Base-by-base conservation (phyloP, 1,139 yeast genomes). In the Maudiozyma humilis region DNA sequence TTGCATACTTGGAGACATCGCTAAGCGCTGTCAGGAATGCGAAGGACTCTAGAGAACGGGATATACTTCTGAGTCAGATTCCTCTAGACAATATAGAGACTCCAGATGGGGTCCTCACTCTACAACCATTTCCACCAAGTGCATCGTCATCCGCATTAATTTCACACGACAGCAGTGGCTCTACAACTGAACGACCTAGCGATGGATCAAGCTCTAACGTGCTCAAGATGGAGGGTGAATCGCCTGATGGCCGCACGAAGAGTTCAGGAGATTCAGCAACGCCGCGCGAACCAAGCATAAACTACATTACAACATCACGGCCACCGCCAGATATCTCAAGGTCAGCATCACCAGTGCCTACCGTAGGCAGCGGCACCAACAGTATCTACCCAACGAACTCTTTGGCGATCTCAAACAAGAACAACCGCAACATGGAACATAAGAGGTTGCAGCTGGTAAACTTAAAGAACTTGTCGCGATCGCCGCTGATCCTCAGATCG, bases 381-480 rank as follows among this genome's bases (percentile, higher is more conserved):
- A 55, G 61, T 40, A 56, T 57, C 8, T 57, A 57, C 41, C 58
- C 62, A 15, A 46, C 55, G 8, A 56, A 56, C 37, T 55, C 59
- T 32, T 47, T 57, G 27, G 19, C 38, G 30, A 35, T 35, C 19
- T 45, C 52, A 12, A 54, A 52, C 19, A 45, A 47, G 18, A 51
- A 47, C 42, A 46, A 44, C 38, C 41, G 46, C 25, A 40, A 45
- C 19, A 36, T 41, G 10, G 31, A 41, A 4, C 44, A 41, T 18
- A 42, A 44, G 45, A 46, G 43, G 33, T 47, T 42, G 46, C 72
- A 3, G 67, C 73, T 17, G 34, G 45, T 50, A 2, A 75, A 73
- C 51, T 76, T 80, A 12, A 73, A 75, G 2, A 72, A 75, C 44
- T 71, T 76, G 7, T 74, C 73, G 46, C 27, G 75, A 65, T 44